Evolutionary conservation across 768 basidiomycete genomes (phyloP).

Genomic region (Termitomyces sp.): DNA sequence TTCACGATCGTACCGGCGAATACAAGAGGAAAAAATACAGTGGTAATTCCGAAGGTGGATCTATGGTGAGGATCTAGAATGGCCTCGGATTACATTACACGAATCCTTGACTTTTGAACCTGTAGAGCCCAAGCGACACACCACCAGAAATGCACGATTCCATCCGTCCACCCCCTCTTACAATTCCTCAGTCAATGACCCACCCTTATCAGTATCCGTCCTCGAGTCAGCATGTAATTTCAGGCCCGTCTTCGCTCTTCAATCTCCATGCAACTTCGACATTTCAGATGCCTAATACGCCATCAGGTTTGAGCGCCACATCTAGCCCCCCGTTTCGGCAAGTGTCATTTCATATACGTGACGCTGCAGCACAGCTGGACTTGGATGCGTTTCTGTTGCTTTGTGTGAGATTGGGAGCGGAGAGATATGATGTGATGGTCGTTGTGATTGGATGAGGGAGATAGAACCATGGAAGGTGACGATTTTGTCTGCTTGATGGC

Average conservation of each 20-base stretch:
- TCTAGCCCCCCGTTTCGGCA: constrained; percentile 85
- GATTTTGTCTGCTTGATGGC: constrained; percentile 85
- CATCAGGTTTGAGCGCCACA: constrained; percentile 66
- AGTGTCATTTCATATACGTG: constrained; percentile 48
- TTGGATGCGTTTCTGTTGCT: neutral
- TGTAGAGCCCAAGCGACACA: constrained; percentile 42
- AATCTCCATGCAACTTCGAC: constrained; percentile 45
- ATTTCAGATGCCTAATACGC: constrained; percentile 67
- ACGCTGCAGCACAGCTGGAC: neutral
- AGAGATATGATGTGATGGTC: neutral
- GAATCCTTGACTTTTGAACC: neutral
- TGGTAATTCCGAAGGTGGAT: constrained; percentile 12
- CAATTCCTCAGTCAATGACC: constrained; percentile 53
- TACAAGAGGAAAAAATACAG: constrained; percentile 57
- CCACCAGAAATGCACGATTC: constrained; percentile 35
- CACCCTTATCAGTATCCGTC: constrained; percentile 43
- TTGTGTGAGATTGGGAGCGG: neutral
- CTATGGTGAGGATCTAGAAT: neutral
- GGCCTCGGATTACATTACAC: neutral
- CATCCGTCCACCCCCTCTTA: constrained; percentile 51
- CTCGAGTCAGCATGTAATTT: constrained; percentile 34
- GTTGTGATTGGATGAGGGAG: constrained; percentile 46
- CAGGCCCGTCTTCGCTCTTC: constrained; percentile 42
- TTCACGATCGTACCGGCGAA: constrained; percentile 55
- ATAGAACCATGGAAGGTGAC: constrained; percentile 85